Conservation (phyloP, 495 filamentous ascomycete genomes). For the Hyaloscypha bicolor region DNA sequence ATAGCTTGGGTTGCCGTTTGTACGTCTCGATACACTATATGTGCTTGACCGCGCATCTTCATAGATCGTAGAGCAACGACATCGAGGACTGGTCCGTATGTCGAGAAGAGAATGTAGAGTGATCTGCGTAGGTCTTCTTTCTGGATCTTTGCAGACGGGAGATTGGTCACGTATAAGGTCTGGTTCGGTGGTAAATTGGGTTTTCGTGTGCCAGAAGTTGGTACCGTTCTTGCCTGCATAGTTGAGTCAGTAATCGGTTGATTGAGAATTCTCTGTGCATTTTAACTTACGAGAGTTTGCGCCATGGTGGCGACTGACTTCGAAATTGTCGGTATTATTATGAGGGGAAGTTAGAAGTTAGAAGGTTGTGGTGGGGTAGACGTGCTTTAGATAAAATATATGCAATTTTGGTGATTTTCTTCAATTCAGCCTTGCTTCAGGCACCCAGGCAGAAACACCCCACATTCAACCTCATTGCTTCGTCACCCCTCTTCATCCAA, state of each 20-base stretch:
- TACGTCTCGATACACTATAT: slow-evolving; percentile 86
- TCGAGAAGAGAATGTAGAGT: slow-evolving; percentile 91
- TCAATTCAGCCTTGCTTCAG: slow-evolving; percentile 9
- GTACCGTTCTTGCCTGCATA: slow-evolving; percentile 1
- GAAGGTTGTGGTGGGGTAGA: not conserved
- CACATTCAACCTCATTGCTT: slow-evolving; percentile 6
- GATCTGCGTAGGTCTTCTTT: slow-evolving; percentile 81
- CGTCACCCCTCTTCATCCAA: slow-evolving; percentile 19
- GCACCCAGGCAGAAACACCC: slow-evolving; percentile 10
- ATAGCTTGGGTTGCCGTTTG: slow-evolving; percentile 88
- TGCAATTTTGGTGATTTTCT: not conserved
- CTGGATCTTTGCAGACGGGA: slow-evolving; percentile 78
- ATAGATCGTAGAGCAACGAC: slow-evolving; percentile 85
- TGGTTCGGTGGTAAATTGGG: slow-evolving; percentile 60
- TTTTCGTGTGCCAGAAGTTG: slow-evolving; percentile 9
- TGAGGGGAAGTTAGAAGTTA: not conserved
- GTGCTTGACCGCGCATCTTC: slow-evolving; percentile 94
- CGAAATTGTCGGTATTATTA: not conserved
- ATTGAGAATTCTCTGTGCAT: not conserved
- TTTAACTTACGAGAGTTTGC: slow-evolving; percentile 15
- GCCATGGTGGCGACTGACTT: slow-evolving; percentile 11
- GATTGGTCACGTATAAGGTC: slow-evolving; percentile 84
- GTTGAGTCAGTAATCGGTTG: not conserved
- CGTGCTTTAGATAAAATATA: not conserved
- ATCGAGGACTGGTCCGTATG: slow-evolving; percentile 90